Evolutionary conservation across 1,284 basidiomycete genomes (phyloP).

Genomic region (Papiliotrema flavescens): DNA sequence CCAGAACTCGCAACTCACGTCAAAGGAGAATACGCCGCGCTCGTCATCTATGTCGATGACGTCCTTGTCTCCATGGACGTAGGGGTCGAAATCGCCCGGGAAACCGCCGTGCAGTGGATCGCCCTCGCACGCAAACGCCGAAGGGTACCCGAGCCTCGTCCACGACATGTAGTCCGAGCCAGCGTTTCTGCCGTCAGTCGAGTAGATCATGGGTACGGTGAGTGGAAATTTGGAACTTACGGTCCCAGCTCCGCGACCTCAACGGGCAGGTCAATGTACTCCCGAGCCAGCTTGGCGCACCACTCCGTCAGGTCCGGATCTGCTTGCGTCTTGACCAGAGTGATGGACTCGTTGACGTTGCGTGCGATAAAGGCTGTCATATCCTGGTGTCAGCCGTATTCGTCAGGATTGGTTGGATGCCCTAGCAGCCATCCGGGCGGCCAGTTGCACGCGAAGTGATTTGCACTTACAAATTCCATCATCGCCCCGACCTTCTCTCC

Average conservation of each 20-base stretch:
- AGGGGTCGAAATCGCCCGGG: constrained; percentile 23
- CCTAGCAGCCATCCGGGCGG: no score
- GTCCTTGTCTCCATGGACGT: constrained; percentile 23
- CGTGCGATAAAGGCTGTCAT: constrained; percentile 24
- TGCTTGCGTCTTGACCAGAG: constrained; percentile 17
- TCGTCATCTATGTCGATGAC: constrained; percentile 30
- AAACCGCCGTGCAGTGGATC: constrained; percentile 12
- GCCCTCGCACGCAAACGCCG: constrained; percentile 23
- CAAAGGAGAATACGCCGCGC: constrained; percentile 20
- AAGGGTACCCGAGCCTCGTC: constrained; percentile 19
- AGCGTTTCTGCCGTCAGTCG: constrained; percentile 2
- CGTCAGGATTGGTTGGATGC: neutral
- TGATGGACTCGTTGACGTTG: constrained; percentile 15
- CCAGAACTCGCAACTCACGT: constrained; percentile 11
- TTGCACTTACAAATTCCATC: constrained; percentile 25
- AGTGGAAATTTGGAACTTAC: constrained; percentile 16
- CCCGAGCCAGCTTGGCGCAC: constrained; percentile 16
- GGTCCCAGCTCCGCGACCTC: constrained; percentile 5
- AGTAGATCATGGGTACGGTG: no score
- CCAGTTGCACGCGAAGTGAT: no score
- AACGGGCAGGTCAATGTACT: constrained; percentile 17
- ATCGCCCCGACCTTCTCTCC: constrained; percentile 22
- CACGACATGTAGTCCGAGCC: constrained; percentile 31
- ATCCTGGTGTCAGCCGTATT: constrained; percentile 11
- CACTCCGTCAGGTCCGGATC: constrained; percentile 21